Base-by-base conservation (phyloP, 768 basidiomycete genomes). In the Suillus hirtellus region DNA sequence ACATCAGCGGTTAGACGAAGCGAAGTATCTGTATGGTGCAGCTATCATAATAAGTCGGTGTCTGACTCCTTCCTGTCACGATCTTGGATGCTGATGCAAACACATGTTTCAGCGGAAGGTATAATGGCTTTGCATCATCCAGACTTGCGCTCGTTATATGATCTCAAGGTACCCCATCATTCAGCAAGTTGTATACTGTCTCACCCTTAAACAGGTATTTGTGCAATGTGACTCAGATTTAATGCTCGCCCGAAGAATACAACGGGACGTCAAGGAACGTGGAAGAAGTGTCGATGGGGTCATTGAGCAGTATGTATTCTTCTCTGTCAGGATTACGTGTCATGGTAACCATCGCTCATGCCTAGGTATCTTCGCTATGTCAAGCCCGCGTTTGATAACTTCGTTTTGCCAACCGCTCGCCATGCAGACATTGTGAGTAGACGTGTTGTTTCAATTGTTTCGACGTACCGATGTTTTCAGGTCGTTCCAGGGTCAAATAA, bases 401-500 rank as follows among this genome's bases (percentile, higher is more conserved):
- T 96, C 67, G 95, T 99, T 24, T 86, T 85, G 38, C 96, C 96
- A 1, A 92, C 92, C 2, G 84, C 95, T 15, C 84, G 87, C 50
- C 82, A 90, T 72, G 96, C 96, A 2, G 95, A 99, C 71, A 93
- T 99, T 43, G 95, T 95, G 67, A 54, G 71, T 62, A 21, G 31
- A 40, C 63, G 46, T 55, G 17, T 49, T 63, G 35, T 27, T 27
- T 15, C 37, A 21, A 19, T 31, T 27, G 4, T 40, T 47, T 17
- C 21, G 11, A 50, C 17, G 35, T 37, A 46, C 38, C 53, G 40
- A 24, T 35, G 62, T 46, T 38, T 59, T n/a, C 65, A 96, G 95
- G 96, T 98, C 67, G 96, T 99, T n/a, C 96, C 96, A 1, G 96
- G 96, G 3, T 86, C 86, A 3, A 87, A 94, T 66, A 99, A 99